These are phyloP conservation scores for Sporisorium iseilematis-ciliati DNA, from an alignment of 1,284 basidiomycete genomes.

Conservation along the genomic window DNA sequence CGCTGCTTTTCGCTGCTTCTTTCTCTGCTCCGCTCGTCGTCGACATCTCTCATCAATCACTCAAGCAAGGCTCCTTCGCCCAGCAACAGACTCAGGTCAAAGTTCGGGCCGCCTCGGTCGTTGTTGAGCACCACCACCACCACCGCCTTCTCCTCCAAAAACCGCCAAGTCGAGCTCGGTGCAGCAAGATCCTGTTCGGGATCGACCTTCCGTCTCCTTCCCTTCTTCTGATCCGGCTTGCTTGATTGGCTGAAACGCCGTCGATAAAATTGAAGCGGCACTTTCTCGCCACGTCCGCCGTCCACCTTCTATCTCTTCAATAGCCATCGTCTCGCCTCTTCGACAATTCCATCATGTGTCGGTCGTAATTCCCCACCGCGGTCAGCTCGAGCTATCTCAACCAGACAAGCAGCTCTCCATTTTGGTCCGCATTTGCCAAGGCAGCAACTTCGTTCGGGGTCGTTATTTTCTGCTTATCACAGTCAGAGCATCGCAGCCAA, in stretches of 20 bases:
- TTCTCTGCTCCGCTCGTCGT: slow-evolving; percentile 7
- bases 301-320: neutral
- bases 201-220: too few species aligned
- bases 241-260: too few species aligned
- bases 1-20: neutral
- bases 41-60: slow-evolving; percentile 7
- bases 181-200: too few species aligned
- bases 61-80: slow-evolving; percentile 1
- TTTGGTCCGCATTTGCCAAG: neutral
- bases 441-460: too few species aligned
- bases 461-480: neutral
- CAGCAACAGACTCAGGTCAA: neutral
- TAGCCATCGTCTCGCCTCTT: neutral
- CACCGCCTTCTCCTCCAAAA: too few species aligned
- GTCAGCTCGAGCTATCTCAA: slow-evolving; percentile 5
- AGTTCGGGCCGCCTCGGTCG: neutral
- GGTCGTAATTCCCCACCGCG: slow-evolving; percentile 2
- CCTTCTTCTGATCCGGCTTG: too few species aligned
- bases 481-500: neutral
- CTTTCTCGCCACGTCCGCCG: neutral
- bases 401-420: neutral
- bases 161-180: too few species aligned
- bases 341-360: slow-evolving; percentile 11
- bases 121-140: neutral
- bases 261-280: neutral